Evolutionary conservation across 2,329 filamentous ascomycete genomes (phyloP).

Genomic region (Venturia oleaginea): DNA sequence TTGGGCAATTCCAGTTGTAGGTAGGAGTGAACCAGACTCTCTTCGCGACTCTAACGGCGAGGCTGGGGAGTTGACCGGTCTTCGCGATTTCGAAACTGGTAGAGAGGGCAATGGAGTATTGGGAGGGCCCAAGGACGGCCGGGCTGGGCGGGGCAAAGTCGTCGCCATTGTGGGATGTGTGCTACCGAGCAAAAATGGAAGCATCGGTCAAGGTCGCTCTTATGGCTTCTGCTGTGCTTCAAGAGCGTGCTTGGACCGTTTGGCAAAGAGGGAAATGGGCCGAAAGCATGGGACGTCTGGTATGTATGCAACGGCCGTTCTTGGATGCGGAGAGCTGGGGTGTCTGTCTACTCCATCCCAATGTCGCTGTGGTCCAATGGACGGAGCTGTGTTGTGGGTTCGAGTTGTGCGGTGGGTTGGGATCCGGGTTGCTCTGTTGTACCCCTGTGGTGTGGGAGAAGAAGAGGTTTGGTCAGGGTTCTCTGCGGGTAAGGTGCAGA

Average conservation of each 20-base stretch:
- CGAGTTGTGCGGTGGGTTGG: too few species aligned
- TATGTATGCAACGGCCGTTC: background rate
- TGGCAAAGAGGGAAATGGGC: background rate
- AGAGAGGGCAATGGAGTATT: constrained; percentile 64
- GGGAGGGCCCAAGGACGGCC: constrained; percentile 54
- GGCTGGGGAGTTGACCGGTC: constrained; percentile 36
- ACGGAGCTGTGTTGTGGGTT: background rate
- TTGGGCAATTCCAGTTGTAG: constrained; percentile 18
- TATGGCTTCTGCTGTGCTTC: constrained; percentile 6
- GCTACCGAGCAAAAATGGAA: background rate
- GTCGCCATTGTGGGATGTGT: constrained; percentile 40
- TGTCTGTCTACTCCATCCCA: background rate
- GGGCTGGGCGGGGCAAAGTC: constrained; percentile 57
- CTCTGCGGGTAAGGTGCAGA: background rate
- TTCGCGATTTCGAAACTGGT: constrained; percentile 63
- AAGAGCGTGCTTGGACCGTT: background rate
- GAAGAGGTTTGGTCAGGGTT: background rate
- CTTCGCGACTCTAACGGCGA: constrained; percentile 18
- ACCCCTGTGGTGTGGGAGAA: background rate
- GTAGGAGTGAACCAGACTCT: constrained; percentile 23
- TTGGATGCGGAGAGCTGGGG: background rate
- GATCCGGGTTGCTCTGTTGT: background rate
- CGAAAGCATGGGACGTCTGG: background rate
- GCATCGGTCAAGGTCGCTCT: background rate
- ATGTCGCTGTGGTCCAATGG: background rate